phyloP scores from a whole-genome alignment of 73 alveolate genomes.

The Paramecium primaurelia region DNA sequence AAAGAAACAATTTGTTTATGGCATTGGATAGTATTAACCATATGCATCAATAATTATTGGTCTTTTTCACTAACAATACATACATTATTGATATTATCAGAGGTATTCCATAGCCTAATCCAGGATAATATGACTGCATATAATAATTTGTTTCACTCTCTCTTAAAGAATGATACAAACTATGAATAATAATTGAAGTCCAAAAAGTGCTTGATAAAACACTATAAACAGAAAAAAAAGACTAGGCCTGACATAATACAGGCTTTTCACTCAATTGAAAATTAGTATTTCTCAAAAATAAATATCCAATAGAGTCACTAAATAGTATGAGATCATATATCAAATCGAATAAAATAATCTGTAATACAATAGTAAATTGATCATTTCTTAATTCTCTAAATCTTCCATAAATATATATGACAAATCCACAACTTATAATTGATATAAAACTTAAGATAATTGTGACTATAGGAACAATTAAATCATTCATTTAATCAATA shows the following conservation, averaged over 20 bases:
- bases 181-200: background rate
- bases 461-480: background rate
- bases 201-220: background rate
- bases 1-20: background rate
- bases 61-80: background rate
- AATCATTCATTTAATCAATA: background rate
- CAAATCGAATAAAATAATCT: background rate
- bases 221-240: background rate
- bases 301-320: background rate
- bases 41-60: background rate
- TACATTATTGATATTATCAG: background rate
- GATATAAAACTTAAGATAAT: background rate
- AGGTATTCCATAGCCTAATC: background rate
- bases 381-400: background rate
- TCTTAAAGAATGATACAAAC: background rate
- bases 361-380: background rate
- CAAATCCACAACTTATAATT: background rate
- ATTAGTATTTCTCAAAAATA: background rate
- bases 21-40: slow-evolving; percentile 11
- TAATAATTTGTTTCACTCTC: background rate
- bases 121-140: background rate
- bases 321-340: background rate
- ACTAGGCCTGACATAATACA: background rate
- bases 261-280: background rate
- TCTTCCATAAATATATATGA: background rate